These are phyloP conservation scores for Aegilops tauschii DNA, from an alignment of 176 grass and related monocot genomes.

Conservation along the genomic window DNA sequence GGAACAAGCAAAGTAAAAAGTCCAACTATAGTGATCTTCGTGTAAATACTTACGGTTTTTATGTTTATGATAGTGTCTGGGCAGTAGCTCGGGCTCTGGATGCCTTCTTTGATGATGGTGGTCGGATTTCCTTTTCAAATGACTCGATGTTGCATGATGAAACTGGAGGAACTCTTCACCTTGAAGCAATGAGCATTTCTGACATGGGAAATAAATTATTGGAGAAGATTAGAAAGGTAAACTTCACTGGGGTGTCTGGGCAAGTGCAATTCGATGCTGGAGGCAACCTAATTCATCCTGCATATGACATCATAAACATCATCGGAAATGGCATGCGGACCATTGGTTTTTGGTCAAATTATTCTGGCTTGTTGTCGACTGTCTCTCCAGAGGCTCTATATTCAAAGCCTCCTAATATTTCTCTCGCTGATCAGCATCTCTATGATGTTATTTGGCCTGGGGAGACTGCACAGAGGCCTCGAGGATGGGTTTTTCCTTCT, in stretches of 20 bases:
- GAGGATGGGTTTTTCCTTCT: conserved; percentile 82
- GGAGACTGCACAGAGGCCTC: conserved; percentile 62
- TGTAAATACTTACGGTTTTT: conserved; percentile 56
- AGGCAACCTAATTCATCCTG: conserved; percentile 61
- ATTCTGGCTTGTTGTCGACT: conserved; percentile 60
- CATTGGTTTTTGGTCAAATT: conserved; percentile 94
- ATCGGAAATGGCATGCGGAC: conserved; percentile 69
- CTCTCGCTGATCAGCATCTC: conserved; percentile 57
- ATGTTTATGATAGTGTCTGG: conserved; percentile 95
- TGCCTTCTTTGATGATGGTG: conserved; percentile 69
- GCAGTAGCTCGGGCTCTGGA: conserved; percentile 69
- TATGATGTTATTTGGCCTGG: conserved; percentile 95
- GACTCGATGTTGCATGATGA: conserved; percentile 54
- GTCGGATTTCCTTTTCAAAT: conserved; percentile 77
- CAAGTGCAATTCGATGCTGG: conserved; percentile 54
- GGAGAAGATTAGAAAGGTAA: conserved; percentile 48
- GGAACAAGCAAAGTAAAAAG: conserved; percentile 56
- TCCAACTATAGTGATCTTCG: conserved; percentile 54
- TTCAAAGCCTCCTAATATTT: conserved; percentile 59
- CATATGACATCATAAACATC: conserved; percentile 89
- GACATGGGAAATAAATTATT: conserved; percentile 63
- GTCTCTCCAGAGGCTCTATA: conserved; percentile 70
- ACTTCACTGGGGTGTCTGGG: conserved; percentile 73
- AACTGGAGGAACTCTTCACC: conserved; percentile 56
- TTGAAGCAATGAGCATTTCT: conserved; percentile 83